phyloP scores from a whole-genome alignment of 73 alveolate genomes.

The Effrenium voratum region DNA sequence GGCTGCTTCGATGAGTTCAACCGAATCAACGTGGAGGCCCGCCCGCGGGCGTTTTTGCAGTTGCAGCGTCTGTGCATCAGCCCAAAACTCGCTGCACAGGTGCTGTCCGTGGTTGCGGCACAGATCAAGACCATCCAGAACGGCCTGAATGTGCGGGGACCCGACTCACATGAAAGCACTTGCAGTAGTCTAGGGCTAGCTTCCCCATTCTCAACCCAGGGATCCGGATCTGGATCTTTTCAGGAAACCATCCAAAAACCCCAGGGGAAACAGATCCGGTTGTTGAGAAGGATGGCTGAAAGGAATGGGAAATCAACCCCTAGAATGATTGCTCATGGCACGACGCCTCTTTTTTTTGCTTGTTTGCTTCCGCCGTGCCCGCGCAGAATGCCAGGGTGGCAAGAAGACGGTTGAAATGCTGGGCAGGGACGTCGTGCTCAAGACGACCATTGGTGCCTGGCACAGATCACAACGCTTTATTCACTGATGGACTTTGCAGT shows the following conservation, averaged over 20 bases:
- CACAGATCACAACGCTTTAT: too few species aligned
- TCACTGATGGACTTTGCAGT: too few species aligned
- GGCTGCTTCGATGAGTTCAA: conserved; percentile 99
- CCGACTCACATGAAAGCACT: too few species aligned
- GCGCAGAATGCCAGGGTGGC: background rate
- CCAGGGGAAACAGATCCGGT: too few species aligned
- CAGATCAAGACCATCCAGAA: conserved; percentile 99
- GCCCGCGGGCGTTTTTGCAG: too few species aligned
- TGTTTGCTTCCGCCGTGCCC: background rate
- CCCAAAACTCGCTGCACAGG: conserved; percentile 82
- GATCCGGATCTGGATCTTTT: too few species aligned
- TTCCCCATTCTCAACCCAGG: too few species aligned
- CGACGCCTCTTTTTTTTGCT: background rate
- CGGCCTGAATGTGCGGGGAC: conserved; percentile 95
- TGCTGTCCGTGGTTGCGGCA: conserved; percentile 99
- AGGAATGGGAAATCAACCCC: too few species aligned
- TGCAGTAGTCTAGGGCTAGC: too few species aligned
- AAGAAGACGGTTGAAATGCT: conserved; percentile 98
- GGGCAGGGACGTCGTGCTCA: conserved; percentile 97
- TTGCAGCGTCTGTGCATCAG: background rate
- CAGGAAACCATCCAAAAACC: too few species aligned
- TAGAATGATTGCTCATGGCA: background rate
- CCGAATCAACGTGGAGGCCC: conserved; percentile 99
- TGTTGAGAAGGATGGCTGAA: too few species aligned
- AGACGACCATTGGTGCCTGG: conserved; percentile 99